Evolutionary conservation across 2,329 filamentous ascomycete genomes (phyloP).

Genomic region (Thielaviopsis ethacetica): DNA sequence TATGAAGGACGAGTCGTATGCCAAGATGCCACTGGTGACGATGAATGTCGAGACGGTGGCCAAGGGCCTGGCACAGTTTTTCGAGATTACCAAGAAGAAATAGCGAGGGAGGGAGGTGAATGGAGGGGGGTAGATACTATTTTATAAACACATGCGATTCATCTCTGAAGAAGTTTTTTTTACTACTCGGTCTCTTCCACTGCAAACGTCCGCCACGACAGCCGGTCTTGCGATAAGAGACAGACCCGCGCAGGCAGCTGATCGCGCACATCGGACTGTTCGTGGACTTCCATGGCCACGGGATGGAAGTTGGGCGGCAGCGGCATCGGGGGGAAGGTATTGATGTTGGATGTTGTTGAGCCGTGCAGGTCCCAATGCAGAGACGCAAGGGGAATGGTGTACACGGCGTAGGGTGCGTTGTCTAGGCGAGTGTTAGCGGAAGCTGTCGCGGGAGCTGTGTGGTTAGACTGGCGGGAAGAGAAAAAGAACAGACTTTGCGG

Average conservation of each 20-base stretch:
- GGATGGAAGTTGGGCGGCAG: conserved; percentile 22
- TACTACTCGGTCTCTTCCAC: conserved; percentile 15
- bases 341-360: not conserved
- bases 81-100: conserved; percentile 49
- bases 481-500: conserved; percentile 21
- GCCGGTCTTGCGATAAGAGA: conserved; percentile 31
- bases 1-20: conserved; percentile 71
- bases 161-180: not conserved
- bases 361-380: conserved; percentile 2
- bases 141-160: not conserved
- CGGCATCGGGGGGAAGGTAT: conserved; percentile 8
- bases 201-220: conserved; percentile 31
- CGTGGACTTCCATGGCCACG: conserved; percentile 35
- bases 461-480: not conserved
- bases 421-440: not conserved
- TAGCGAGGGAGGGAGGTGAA: conserved; percentile 12
- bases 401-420: conserved; percentile 1
- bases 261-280: conserved; percentile 26
- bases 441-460: no score
- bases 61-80: conserved; percentile 63
- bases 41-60: conserved; percentile 78
- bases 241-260: conserved; percentile 33
- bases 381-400: conserved; percentile 6
- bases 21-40: conserved; percentile 70
- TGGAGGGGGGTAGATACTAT: not conserved